A percentile compares a stretch with the other conserved stretches of the same genome.
phyloP scores from a whole-genome alignment of 768 basidiomycete genomes.

The Phallus indusiatus region DNA sequence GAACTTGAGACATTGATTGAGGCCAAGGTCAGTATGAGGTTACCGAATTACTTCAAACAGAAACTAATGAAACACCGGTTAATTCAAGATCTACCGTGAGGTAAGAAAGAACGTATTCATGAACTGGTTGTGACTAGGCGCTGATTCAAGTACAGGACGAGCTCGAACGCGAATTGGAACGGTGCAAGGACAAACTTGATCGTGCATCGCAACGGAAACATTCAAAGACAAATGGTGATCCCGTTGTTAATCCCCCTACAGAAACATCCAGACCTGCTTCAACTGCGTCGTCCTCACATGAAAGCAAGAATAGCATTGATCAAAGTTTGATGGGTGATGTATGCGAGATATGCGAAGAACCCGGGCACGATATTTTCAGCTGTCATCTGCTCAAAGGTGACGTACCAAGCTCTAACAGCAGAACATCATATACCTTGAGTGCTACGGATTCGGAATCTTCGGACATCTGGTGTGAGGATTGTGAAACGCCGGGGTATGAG shows the following conservation, averaged over 20 bases:
- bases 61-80: neutral
- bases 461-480: constrained; percentile 69
- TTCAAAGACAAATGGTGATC: constrained; percentile 37
- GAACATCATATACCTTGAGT: constrained; percentile 11
- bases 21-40: constrained; percentile 55
- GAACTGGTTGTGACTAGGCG: neutral
- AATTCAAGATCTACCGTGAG: constrained; percentile 70
- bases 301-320: neutral
- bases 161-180: constrained; percentile 76
- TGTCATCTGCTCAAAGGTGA: constrained; percentile 68
- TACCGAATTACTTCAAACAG: neutral
- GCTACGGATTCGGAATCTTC: constrained; percentile 12
- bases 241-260: constrained; percentile 1
- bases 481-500: constrained; percentile 55
- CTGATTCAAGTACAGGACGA: constrained; percentile 48
- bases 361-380: constrained; percentile 79
- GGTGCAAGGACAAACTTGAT: constrained; percentile 59
- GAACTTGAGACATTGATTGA: constrained; percentile 93
- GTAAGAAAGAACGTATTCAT: constrained; percentile 26
- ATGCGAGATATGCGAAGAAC: constrained; percentile 82
- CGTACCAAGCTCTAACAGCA: constrained; percentile 16
- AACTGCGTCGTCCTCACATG: neutral
- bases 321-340: constrained; percentile 27
- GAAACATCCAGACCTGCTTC: neutral
- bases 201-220: constrained; percentile 46